phyloP scores from a whole-genome alignment of 176 grass and related monocot genomes.

The Saccharum spontaneum region DNA sequence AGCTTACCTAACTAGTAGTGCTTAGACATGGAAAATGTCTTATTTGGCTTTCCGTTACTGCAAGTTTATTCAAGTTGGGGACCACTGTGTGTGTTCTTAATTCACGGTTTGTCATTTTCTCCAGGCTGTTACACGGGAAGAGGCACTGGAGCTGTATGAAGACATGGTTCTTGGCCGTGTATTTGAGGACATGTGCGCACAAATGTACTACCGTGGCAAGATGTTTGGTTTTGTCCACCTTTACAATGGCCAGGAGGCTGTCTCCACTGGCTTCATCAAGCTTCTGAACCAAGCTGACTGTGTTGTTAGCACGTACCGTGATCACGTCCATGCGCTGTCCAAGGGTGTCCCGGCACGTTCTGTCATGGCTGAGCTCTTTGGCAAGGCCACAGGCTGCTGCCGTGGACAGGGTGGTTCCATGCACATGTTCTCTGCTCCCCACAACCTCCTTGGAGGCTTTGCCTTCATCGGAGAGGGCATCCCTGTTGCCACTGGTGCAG shows the following conservation, averaged over 20 bases:
- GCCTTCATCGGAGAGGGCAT: constrained; percentile 97
- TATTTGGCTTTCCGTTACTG: neutral
- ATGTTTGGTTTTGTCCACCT: constrained; percentile 99
- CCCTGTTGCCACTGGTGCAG: constrained; percentile 88
- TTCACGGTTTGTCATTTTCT: neutral
- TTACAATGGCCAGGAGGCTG: constrained; percentile 96
- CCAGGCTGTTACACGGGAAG: constrained; percentile 67
- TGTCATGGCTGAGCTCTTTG: constrained; percentile 94
- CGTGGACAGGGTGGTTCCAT: constrained; percentile 96
- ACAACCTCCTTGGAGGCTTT: constrained; percentile 91
- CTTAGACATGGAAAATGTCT: neutral
- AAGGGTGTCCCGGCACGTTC: constrained; percentile 81
- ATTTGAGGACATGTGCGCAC: constrained; percentile 94
- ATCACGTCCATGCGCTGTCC: constrained; percentile 83
- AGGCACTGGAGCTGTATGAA: constrained; percentile 74
- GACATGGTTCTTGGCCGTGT: constrained; percentile 85
- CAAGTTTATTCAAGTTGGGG: neutral
- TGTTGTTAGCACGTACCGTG: constrained; percentile 92
- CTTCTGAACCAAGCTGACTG: constrained; percentile 74
- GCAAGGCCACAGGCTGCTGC: constrained; percentile 88
- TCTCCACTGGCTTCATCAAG: constrained; percentile 96
- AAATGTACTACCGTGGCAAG: constrained; percentile 98
- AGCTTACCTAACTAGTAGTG: neutral
- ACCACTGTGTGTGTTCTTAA: neutral
- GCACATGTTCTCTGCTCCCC: constrained; percentile 95